Conservation (phyloP, 1,284 basidiomycete species). For the Pholiota adiposa region DNA sequence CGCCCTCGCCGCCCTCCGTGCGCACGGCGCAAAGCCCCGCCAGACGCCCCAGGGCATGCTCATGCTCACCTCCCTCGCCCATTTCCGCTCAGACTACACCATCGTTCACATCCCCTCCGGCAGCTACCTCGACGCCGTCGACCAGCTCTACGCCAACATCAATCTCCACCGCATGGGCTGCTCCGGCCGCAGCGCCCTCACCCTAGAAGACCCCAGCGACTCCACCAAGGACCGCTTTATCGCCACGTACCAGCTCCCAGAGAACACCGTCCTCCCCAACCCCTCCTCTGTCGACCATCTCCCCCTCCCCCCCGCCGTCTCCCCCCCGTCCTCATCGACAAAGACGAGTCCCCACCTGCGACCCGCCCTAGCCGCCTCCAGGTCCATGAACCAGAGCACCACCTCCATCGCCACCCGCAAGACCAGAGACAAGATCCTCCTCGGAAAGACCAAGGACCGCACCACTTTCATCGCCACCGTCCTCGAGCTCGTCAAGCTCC, state of each 20-base stretch:
- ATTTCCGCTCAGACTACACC: slow-evolving; percentile 83
- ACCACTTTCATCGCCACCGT: slow-evolving; percentile 55
- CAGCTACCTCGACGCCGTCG: slow-evolving; percentile 60
- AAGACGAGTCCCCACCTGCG: background rate
- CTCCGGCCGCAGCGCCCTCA: slow-evolving; percentile 73
- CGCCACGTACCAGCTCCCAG: slow-evolving; percentile 64
- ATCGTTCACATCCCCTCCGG: slow-evolving; percentile 78
- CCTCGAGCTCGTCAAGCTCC: slow-evolving; percentile 71
- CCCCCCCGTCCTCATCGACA: no score
- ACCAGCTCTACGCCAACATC: slow-evolving; percentile 78
- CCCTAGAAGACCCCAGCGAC: slow-evolving; percentile 74
- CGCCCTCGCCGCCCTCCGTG: slow-evolving; percentile 60
- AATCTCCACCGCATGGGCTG: slow-evolving; percentile 79
- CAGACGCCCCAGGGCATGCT: slow-evolving; percentile 70
- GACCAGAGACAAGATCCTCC: no score
- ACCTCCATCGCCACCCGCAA: slow-evolving; percentile 51
- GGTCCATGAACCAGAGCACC: no score
- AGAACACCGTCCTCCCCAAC: slow-evolving; percentile 28
- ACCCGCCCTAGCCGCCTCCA: no score
- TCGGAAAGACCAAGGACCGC: slow-evolving; percentile 33
- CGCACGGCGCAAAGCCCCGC: slow-evolving; percentile 68
- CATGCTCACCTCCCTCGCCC: slow-evolving; percentile 81
- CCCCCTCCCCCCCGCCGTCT: slow-evolving; percentile 24
- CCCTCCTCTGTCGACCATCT: slow-evolving; percentile 31
- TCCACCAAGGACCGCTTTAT: slow-evolving; percentile 78